Base-by-base conservation (phyloP, 495 filamentous ascomycete species). In the Aspergillus ellipticus region DNA sequence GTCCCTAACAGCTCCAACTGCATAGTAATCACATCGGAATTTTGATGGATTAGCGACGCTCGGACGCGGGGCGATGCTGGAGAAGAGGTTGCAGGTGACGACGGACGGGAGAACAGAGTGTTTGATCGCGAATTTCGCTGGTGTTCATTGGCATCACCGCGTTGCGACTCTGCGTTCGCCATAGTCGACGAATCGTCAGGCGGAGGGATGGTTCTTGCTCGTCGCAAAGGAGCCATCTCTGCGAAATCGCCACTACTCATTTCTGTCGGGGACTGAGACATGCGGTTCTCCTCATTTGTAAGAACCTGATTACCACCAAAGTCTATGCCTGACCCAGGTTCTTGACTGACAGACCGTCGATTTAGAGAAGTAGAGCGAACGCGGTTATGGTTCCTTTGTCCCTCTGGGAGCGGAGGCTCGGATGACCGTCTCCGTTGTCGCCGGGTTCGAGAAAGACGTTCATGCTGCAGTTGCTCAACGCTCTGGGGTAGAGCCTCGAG, bases 21-120 rank as follows among this genome's bases (percentile, higher is more conserved):
- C 76, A 78, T 79, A 4, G 76, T 77, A 51, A 77, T 76, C n/a
- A 76, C 66, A 51, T 78, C 74, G 5, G 76, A 71, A 42, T 73
- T 72, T 28, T 77, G 73, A 53, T 77, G 74, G 20, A 77, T 72
- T 37, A 79, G 60, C 1, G 75, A 77, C 15, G 76, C 74, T 21
- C 76, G 66, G 20, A 79, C 69, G 8, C 65, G 74, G 49, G 76
- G 76, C 13, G 76, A 79, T n/a, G 67, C 70, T 22, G 70, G 71
- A 1, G 74, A 74, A n/a, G 74, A 76, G 15, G 69, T 71, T 42
- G 67, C 70, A 20, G 76, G 69, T 35, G 73, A 77, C 28, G 69
- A 71, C 28, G 71, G 66, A 6, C 59, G 74, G 45, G 76, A 76
- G 28, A 74, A 74, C 0, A 77, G 61, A 1, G 74, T 79, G 51